phyloP scores from a whole-genome alignment of 441 rosid genomes.

The Jatropha podagrica region DNA sequence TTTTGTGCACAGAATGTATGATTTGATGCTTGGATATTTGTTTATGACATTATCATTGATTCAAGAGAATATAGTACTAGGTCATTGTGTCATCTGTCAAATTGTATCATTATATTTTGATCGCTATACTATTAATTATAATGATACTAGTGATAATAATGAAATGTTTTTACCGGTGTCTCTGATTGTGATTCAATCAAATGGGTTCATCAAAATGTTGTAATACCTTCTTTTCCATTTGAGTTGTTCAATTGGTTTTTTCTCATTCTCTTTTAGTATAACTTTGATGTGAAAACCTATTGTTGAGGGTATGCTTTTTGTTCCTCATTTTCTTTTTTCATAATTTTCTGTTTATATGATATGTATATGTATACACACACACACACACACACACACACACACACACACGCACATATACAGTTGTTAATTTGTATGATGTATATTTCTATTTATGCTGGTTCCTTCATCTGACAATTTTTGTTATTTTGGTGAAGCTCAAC shows the following conservation, averaged over 20 bases:
- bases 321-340: background rate
- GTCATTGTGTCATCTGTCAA: background rate
- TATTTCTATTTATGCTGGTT: background rate
- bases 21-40: background rate
- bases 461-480: slow-evolving; percentile 8
- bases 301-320: background rate
- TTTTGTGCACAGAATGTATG: background rate
- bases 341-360: background rate
- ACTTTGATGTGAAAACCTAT: background rate
- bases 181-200: background rate
- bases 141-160: background rate
- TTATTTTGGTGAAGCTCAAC: slow-evolving; percentile 71
- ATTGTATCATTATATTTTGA: background rate
- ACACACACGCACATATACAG: too few relatives aligned
- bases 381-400: too few relatives aligned
- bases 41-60: background rate
- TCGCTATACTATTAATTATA: background rate
- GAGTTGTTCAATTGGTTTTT: background rate
- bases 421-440: background rate
- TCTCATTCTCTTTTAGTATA: too few relatives aligned
- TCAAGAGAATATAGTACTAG: background rate
- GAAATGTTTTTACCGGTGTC: background rate
- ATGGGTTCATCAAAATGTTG: background rate
- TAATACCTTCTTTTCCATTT: background rate
- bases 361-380: too few relatives aligned